Percentiles rank a stretch among this genome's conserved stretches.
phyloP scores from a whole-genome alignment of 202 grass and related monocot genomes.

The Cymbopogon flexuosus region DNA sequence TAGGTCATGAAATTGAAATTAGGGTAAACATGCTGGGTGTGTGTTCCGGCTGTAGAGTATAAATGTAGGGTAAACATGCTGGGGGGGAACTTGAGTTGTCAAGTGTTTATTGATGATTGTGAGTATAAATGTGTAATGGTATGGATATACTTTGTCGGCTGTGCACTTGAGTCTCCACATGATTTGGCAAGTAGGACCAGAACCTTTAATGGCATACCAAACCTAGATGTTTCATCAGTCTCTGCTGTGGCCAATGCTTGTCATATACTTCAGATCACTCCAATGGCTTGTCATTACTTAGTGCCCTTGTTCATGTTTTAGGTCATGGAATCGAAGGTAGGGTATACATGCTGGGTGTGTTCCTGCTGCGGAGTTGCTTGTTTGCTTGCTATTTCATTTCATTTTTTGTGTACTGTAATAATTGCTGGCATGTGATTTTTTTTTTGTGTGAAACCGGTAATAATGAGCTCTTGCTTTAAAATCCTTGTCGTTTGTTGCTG shows the following conservation, averaged over 20 bases:
- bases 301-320: constrained; percentile 5
- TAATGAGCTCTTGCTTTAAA: not conserved
- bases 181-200: too few relatives aligned
- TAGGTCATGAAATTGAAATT: not conserved
- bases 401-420: not conserved
- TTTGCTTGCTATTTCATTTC: not conserved
- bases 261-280: too few relatives aligned
- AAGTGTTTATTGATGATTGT: too few relatives aligned
- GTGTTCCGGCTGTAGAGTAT: too few relatives aligned
- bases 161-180: too few relatives aligned
- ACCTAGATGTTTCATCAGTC: too few relatives aligned
- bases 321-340: not conserved
- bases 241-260: too few relatives aligned
- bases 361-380: not conserved
- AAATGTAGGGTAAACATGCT: too few relatives aligned
- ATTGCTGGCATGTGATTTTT: not conserved
- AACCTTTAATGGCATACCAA: too few relatives aligned
- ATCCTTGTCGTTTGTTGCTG: not conserved
- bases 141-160: too few relatives aligned
- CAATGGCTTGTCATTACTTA: not conserved
- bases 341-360: not conserved
- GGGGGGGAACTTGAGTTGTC: not conserved
- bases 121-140: too few relatives aligned
- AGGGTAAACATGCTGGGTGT: not conserved
- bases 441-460: constrained; percentile 1